Base-by-base conservation (phyloP, 495 filamentous ascomycete genomes). In the Poronia punctata region DNA sequence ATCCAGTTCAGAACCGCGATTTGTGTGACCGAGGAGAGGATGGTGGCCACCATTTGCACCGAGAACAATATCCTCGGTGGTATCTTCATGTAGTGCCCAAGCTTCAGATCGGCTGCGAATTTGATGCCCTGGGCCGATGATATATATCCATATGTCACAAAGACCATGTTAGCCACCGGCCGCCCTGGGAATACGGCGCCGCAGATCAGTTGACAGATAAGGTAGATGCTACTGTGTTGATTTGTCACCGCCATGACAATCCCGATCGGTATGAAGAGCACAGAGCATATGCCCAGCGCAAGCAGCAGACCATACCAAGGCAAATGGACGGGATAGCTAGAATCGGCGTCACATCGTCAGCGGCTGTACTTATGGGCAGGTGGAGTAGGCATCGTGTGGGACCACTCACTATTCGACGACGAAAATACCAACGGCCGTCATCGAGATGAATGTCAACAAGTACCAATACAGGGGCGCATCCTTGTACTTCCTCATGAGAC, bases 71-170 rank as follows among this genome's bases (percentile, higher is more conserved):
- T 74, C 9, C 83, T 78, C 0, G 87, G 86, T 12, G 88, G 87
- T 36, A 94, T 88, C 60, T 94, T 93, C 85, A 93, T 90, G 58
- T 94, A 93, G 54, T 90, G 83, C 20, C 88, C 88, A 0, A 93
- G 75, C 56, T 94, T 94, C 39, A 92, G 70, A 55, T 94, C 87
- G 14, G 84, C 76, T 3, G 86, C 79, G 60, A 93, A 93, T 54
- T 88, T 88, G 38, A 94, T 74, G 23, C 87, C 87, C 62, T 94
- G 84, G 4, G 82, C 80, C 1, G 80, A 85, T 2, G 80, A 83
- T 45, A 88, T 88, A 59, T 84, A 82, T 20, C 84, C 84, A 49
- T 90, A 89, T 5, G 84, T 92, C 29, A 84, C 82, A 54, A 92
- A 92, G 27, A 90, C 85, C 77, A 90, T 90, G 50, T 93, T 88